These are phyloP conservation scores for Lactifluus echinatus DNA, from an alignment of 768 basidiomycete species.

Conservation along the genomic window DNA sequence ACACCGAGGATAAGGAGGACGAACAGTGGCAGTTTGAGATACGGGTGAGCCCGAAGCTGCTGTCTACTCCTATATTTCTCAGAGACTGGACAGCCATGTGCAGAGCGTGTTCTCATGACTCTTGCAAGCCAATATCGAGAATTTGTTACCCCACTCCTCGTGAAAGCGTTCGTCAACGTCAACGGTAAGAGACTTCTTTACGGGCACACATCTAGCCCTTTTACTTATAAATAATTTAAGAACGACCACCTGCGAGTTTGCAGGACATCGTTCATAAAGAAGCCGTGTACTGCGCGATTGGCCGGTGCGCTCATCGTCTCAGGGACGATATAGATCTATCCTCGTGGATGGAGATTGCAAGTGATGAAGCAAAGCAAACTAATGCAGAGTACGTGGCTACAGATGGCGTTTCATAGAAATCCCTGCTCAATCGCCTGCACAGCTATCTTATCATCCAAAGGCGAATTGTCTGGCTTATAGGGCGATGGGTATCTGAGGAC, in stretches of 20 bases:
- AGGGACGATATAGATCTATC: slow-evolving; percentile 59
- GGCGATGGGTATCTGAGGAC: slow-evolving; percentile 75
- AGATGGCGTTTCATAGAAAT: background rate
- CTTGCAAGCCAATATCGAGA: slow-evolving; percentile 61
- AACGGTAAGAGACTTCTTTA: slow-evolving; percentile 39
- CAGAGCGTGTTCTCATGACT: slow-evolving; percentile 85
- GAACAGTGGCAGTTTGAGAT: slow-evolving; percentile 93
- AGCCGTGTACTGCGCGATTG: slow-evolving; percentile 81
- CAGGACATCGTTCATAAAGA: slow-evolving; percentile 67
- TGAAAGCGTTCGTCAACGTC: slow-evolving; percentile 48
- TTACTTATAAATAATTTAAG: slow-evolving; percentile 17
- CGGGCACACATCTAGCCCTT: background rate
- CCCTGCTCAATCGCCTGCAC: slow-evolving; percentile 1
- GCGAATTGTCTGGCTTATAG: slow-evolving; percentile 91
- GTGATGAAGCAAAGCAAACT: slow-evolving; percentile 47
- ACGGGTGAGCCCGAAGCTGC: slow-evolving; percentile 44
- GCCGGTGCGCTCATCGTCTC: slow-evolving; percentile 64
- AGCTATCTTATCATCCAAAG: slow-evolving; percentile 91
- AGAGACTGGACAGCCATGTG: slow-evolving; percentile 58
- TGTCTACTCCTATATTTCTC: background rate
- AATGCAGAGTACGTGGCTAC: slow-evolving; percentile 45
- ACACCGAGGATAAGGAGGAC: slow-evolving; percentile 78
- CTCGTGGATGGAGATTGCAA: slow-evolving; percentile 54
- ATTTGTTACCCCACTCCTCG: slow-evolving; percentile 60
- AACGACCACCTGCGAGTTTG: slow-evolving; percentile 45